phyloP scores from a whole-genome alignment of 768 basidiomycete genomes.

The Dioszegia hungarica region DNA sequence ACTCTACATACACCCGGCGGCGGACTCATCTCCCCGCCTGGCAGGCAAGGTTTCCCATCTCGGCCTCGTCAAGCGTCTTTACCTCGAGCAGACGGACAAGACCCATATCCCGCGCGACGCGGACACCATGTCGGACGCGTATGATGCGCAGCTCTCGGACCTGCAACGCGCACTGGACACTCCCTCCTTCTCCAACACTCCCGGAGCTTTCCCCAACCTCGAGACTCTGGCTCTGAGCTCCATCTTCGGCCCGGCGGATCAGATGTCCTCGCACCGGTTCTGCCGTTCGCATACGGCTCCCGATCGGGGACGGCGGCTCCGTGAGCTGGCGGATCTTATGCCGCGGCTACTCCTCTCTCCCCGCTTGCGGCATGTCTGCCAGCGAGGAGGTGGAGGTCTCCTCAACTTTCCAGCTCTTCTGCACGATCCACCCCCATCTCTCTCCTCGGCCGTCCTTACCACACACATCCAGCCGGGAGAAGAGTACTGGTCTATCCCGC shows the following conservation, averaged over 20 bases:
- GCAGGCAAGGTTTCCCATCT: conserved; percentile 1
- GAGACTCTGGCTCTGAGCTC: conserved; percentile 1
- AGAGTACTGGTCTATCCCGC: conserved; percentile 3
- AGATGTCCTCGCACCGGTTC: not conserved
- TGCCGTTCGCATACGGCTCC: not conserved
- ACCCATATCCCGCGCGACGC: too few relatives aligned
- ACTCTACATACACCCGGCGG: not conserved
- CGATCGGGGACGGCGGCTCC: not conserved
- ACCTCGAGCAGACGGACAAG: conserved; percentile 4
- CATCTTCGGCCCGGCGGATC: not conserved
- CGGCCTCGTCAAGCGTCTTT: not conserved
- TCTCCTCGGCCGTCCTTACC: not conserved
- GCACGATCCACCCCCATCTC: not conserved
- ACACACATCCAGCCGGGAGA: conserved; percentile 2
- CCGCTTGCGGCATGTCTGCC: not conserved
- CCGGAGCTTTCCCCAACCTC: conserved; percentile 3
- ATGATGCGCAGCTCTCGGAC: not conserved
- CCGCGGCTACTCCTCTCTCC: not conserved
- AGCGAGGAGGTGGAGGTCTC: conserved; percentile 1
- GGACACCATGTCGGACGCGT: not conserved
- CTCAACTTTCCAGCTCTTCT: not conserved
- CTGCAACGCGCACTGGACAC: not conserved
- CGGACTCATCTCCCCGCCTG: not conserved
- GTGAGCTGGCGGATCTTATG: not conserved
- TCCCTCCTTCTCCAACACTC: not conserved